Conservation (phyloP, 441 rosid genomes). For the Melastoma candidum region DNA sequence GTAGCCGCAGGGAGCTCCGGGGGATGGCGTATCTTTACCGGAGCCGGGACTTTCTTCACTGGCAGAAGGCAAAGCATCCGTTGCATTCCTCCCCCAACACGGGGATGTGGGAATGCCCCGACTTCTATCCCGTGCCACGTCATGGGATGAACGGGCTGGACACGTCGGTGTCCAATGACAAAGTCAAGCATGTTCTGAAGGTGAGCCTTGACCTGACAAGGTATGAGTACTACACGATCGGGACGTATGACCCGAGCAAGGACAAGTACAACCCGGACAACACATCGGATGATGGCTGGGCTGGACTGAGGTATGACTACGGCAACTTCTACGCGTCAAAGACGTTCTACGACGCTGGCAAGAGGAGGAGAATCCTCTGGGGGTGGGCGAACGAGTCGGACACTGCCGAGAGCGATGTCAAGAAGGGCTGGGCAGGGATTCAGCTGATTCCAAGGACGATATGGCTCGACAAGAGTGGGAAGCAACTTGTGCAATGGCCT, state of each 20-base stretch:
- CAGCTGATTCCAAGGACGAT: background rate
- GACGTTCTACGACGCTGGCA: background rate
- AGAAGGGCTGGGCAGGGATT: background rate
- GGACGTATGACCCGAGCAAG: background rate
- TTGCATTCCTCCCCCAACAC: too few species aligned
- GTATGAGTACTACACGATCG: background rate
- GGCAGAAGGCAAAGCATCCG: too few species aligned
- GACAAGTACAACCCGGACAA: background rate
- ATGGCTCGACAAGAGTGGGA: slow-evolving; percentile 1
- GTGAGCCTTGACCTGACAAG: background rate
- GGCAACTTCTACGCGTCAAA: background rate
- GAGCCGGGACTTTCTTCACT: too few species aligned
- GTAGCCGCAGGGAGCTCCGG: background rate
- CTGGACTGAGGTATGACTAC: background rate
- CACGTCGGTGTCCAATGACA: background rate
- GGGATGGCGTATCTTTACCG: background rate
- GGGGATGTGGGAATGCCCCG: too few species aligned
- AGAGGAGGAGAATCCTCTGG: background rate
- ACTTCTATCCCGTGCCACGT: too few species aligned
- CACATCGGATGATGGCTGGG: background rate
- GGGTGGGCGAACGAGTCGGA: background rate
- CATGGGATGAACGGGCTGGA: background rate
- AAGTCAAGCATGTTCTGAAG: background rate
- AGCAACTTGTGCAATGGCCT: slow-evolving; percentile 14
- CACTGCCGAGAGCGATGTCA: background rate